phyloP scores from a whole-genome alignment of 83 land plant species.

The Thuja plicata region DNA sequence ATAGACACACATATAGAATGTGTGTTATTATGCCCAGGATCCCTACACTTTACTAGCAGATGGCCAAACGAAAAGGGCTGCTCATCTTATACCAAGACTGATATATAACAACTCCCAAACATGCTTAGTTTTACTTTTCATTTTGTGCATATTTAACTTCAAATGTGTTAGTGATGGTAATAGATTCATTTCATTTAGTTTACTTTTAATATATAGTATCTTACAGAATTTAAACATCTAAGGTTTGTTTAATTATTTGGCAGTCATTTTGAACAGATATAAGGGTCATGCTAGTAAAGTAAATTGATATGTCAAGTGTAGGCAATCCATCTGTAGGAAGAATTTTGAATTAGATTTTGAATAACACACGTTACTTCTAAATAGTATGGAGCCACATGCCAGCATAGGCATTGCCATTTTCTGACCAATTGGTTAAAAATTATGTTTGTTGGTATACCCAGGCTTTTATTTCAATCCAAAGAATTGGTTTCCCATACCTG shows the following conservation, averaged over 20 bases:
- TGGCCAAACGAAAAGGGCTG: slow-evolving; percentile 17
- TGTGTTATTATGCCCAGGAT: no score
- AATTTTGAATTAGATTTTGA: slow-evolving; percentile 41
- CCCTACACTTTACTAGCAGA: no score
- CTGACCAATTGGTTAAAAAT: no score
- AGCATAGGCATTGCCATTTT: no score
- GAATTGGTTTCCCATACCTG: no score
- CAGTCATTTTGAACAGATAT: slow-evolving; percentile 47
- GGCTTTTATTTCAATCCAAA: no score
- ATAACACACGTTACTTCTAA: slow-evolving; percentile 8
- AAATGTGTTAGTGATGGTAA: neutral
- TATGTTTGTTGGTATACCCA: no score
- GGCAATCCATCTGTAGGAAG: slow-evolving; percentile 64
- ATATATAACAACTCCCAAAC: neutral
- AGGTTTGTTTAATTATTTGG: neutral
- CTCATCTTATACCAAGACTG: slow-evolving; percentile 26
- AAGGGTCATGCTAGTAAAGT: slow-evolving; percentile 28
- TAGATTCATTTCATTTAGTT: neutral
- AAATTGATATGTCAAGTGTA: slow-evolving; percentile 54
- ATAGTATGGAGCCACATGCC: no score
- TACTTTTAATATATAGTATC: neutral
- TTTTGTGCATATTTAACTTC: neutral
- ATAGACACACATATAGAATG: no score
- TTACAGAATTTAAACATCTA: neutral
- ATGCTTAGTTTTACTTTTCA: neutral